Base-by-base conservation (phyloP, 2,329 filamentous ascomycete species). In the Thermothelomyces thermophilus region DNA sequence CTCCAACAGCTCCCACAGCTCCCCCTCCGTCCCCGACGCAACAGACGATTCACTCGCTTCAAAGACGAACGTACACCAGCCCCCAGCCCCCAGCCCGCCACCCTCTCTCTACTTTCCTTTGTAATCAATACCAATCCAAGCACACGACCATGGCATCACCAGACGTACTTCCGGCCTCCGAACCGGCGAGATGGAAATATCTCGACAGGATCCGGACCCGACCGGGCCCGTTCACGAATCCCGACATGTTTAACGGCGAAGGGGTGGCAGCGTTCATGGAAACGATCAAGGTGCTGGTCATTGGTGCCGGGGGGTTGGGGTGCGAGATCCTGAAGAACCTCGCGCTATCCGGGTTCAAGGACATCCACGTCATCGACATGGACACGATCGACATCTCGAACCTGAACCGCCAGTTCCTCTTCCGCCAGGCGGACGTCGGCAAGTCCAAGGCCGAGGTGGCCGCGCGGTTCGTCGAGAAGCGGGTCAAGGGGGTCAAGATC, bases 281-380 rank as follows among this genome's bases (percentile, higher is more conserved):
- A 51, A 75, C 75, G 41, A 82, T 87, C 62, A 93, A 88, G 67
- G 76, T 95, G 50, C 67, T 95, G 80, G 59, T 62, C 13, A 96
- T 90, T 59, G 93, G 93, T 51, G 93, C 93, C 52, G 93, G 93
- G 55, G 93, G 93, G 10, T 70, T 98, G 52, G 93, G 93, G 58
- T 98, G 93, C 62, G 93, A 98, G 66, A 95, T 98, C 39, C 74
- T 98, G 46, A 98, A 98, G 73, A 89, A 98, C 63, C 77, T 98
- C 30, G 93, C 93, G 36, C 77, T 98, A 46, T 96, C 91, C 2
- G 90, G 90, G 24, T 98, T 98, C 73, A 94, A 87, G 68, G 82
- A 95, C 63, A 96, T 98, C 59, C 90, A 98, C 72, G 93, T 98
- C 52, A 97, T 98, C 62, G 93, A 98, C 70, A 98, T 98, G 93